Conservation (phyloP, 768 basidiomycete species). For the Pilatotrama ljubarskyi region DNA sequence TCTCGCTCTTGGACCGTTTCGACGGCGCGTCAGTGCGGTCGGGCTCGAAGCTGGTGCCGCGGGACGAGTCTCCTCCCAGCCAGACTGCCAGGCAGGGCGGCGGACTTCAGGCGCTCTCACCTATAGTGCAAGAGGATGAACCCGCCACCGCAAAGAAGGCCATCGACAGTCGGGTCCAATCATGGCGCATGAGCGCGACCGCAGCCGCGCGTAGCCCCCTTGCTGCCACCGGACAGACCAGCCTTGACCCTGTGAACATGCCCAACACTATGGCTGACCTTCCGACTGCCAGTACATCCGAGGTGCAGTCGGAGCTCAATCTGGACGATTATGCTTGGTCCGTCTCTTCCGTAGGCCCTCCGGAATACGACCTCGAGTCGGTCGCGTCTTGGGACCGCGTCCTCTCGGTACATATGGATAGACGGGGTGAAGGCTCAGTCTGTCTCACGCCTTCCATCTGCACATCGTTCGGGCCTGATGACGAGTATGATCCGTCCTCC, state of each 20-base stretch:
- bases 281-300: slow-evolving; percentile 23
- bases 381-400: slow-evolving; percentile 39
- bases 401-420: slow-evolving; percentile 57
- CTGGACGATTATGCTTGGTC: slow-evolving; percentile 73
- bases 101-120: slow-evolving; percentile 46
- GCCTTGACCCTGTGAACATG: slow-evolving; percentile 52
- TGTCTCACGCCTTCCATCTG: slow-evolving; percentile 51
- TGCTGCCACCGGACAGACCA: slow-evolving; percentile 48
- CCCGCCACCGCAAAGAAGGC: slow-evolving; percentile 48
- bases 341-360: slow-evolving; percentile 66
- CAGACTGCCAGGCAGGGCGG: slow-evolving; percentile 24
- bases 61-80: slow-evolving; percentile 32
- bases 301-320: slow-evolving; percentile 44
- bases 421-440: slow-evolving; percentile 57
- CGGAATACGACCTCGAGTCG: slow-evolving; percentile 40
- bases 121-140: slow-evolving; percentile 63
- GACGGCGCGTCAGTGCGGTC: slow-evolving; percentile 43
- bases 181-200: slow-evolving; percentile 65
- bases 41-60: slow-evolving; percentile 28
- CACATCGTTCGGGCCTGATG: slow-evolving; percentile 59
- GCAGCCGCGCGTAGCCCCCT: slow-evolving; percentile 42
- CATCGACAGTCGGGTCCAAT: slow-evolving; percentile 57
- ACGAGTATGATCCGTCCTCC: slow-evolving; percentile 43
- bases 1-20: slow-evolving; percentile 68
- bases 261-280: slow-evolving; percentile 44